Evolutionary conservation across 1,139 yeast species (phyloP), one percentile per base, ranked within the genome.

Genomic region (Lodderomyces theae): DNA sequence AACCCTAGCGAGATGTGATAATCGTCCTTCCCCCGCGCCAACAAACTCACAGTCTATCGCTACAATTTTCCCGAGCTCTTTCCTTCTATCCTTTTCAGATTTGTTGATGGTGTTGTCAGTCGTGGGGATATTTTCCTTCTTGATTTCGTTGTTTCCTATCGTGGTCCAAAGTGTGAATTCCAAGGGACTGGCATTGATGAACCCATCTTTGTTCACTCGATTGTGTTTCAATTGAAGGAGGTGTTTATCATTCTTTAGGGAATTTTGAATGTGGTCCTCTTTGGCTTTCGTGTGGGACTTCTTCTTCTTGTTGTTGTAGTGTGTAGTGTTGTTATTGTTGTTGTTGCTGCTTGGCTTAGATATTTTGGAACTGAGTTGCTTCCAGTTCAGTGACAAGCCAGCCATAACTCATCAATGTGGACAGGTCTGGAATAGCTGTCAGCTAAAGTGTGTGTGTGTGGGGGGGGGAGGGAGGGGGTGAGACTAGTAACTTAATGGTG

Each of bases 41-140:
- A 90, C 97, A 69, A 90, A 89, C 55, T 90, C 97, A 68, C 97
- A 89, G 63, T 90, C 97, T 44, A 90, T 77, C 0, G 96, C 89
- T 6, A 90, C 51, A 51, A 77, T 88, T 52, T 76, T 83, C 1
- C 96, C 96, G 1, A 79, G 70, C 38, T 70, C 74, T 37, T 41
- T 50, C 44, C 67, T 69, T 24, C 63, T 53, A 25, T 55, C 56
- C 15, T 44, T 47, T 21, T 42, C 45, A 12, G 40, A 40, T 15
- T 16, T 16, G 38, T 13, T 29, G 22, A 11, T 42, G 34, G 35
- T 33, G 29, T 24, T 43, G 32, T 9, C 49, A 43, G 18, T 61
- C 39, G 32, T 54, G 54, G 2, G 42, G 31, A 12, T 45, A 39
- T 11, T 39, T 39, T n/a, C 63, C 60, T 10, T 59, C 58, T 16